A percentile compares a stretch with the other conserved stretches of the same genome.
phyloP scores from a whole-genome alignment of 768 basidiomycete genomes.

The Pleurotus tuoliensis region DNA sequence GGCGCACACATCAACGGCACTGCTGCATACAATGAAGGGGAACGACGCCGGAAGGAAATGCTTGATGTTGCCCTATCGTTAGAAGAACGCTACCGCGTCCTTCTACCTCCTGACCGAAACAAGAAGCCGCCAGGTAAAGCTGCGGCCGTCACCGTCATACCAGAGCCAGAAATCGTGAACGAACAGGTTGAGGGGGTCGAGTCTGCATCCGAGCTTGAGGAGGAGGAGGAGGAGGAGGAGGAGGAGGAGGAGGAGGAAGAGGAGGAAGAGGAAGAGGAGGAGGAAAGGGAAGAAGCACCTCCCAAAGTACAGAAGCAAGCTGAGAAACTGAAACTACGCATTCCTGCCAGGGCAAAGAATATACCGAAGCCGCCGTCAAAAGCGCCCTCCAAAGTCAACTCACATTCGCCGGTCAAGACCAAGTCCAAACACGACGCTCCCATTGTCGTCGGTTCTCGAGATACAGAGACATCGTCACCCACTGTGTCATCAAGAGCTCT shows the following conservation, averaged over 20 bases:
- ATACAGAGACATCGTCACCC: neutral
- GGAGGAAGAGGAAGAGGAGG: slow-evolving; percentile 19
- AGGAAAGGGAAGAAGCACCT: slow-evolving; percentile 1
- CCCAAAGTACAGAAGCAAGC: slow-evolving; percentile 22
- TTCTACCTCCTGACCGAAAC: slow-evolving; percentile 63
- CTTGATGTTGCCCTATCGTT: slow-evolving; percentile 60
- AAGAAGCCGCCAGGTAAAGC: slow-evolving; percentile 23
- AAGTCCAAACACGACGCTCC: neutral
- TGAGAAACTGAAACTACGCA: slow-evolving; percentile 33
- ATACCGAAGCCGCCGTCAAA: slow-evolving; percentile 17
- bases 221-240: slow-evolving; percentile 24
- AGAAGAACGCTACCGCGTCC: slow-evolving; percentile 70
- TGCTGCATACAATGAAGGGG: slow-evolving; percentile 54
- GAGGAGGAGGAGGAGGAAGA: slow-evolving; percentile 27
- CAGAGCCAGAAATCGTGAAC: slow-evolving; percentile 14
- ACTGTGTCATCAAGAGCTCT: neutral
- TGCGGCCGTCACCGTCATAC: slow-evolving; percentile 15
- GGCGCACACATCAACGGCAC: slow-evolving; percentile 33
- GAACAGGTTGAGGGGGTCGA: slow-evolving; percentile 20
- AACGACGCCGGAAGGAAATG: slow-evolving; percentile 71
- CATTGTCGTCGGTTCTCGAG: neutral
- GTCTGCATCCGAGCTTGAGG: slow-evolving; percentile 21
- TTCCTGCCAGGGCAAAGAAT: slow-evolving; percentile 22
- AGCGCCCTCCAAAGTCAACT: slow-evolving; percentile 18
- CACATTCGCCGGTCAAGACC: neutral